phyloP scores from a whole-genome alignment of 495 filamentous ascomycete genomes.

The Aspergillus conjunctus region DNA sequence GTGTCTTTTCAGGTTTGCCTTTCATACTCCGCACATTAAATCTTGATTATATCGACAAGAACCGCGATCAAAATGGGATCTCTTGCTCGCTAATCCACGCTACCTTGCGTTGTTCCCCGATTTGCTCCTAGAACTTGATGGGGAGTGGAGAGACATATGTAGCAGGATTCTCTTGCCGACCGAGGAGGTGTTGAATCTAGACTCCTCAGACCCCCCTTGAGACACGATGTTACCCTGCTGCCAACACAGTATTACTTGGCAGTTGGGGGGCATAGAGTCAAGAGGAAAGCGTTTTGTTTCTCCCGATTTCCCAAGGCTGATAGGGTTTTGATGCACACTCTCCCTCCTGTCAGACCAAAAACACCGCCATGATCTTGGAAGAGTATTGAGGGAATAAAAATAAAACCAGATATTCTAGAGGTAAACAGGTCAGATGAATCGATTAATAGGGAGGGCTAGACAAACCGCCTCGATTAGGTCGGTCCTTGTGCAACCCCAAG shows the following conservation, averaged over 20 bases:
- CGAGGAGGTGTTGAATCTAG: not conserved
- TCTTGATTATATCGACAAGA: not conserved
- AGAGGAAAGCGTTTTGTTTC: not conserved
- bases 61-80: not conserved
- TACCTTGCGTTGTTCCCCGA: not conserved
- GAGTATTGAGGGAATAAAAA: no score
- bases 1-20: not conserved
- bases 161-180: not conserved
- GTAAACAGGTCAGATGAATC: no score
- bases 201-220: not conserved
- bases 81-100: not conserved
- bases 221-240: slow-evolving; percentile 1
- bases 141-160: not conserved
- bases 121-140: slow-evolving; percentile 3
- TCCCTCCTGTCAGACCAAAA: not conserved
- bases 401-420: no score
- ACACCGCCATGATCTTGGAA: not conserved
- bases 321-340: no score
- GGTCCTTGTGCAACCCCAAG: not conserved
- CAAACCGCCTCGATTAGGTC: not conserved
- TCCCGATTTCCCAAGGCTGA: not conserved
- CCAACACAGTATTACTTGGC: not conserved
- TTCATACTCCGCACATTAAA: not conserved
- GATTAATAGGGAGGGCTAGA: no score
- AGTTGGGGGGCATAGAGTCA: not conserved